Evolutionary conservation across 1,139 yeast genomes (phyloP), one percentile per base, ranked within the genome.

Genomic region (Arxiozyma bovina): DNA sequence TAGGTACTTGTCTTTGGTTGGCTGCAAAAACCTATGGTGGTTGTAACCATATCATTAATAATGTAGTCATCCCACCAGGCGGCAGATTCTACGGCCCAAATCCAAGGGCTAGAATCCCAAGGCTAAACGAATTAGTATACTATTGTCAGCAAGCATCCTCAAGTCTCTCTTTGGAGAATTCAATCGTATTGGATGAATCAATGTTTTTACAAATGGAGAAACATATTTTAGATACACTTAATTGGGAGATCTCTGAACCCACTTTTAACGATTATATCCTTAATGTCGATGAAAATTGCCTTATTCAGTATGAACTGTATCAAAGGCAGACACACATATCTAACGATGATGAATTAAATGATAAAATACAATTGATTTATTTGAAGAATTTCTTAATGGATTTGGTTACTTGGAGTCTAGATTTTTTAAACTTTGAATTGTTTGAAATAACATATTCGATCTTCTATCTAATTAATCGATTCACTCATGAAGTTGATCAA

Each of bases 21-120:
- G 79, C 85, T 6, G 78, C 83, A 40, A 83, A 83, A 66, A 72
- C 81, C 3, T 79, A 77, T 68, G 89, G 89, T 49, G 89, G 89
- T 41, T 82, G 84, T 65, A 82, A 82, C 62, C 89, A 83, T 69
- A 81, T 82, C 61, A 78, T 81, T 55, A 81, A 82, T 67, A 74
- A 74, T 55, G 67, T 73, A 17, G 71, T 72, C 22, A 69, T 74
- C 40, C 77, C 77, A 52, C 70, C 76, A 15, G 86, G 87, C 47
- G 85, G 85, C 18, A 75, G 84, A 63, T 81, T 74, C 66, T 70
- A 75, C 56, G 87, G 87, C 20, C 87, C 88, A 46, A 81, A 83
- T 50, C 83, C 82, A 64, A 73, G 88, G 61, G 81, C 82, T 59
- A 74, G 89, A 66, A 76, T 82, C 54, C 87, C 87, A 47, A 77